Evolutionary conservation across 1,284 basidiomycete genomes (phyloP), one percentile per base, ranked within the genome.

Genomic region (Naganishia liquefaciens): DNA sequence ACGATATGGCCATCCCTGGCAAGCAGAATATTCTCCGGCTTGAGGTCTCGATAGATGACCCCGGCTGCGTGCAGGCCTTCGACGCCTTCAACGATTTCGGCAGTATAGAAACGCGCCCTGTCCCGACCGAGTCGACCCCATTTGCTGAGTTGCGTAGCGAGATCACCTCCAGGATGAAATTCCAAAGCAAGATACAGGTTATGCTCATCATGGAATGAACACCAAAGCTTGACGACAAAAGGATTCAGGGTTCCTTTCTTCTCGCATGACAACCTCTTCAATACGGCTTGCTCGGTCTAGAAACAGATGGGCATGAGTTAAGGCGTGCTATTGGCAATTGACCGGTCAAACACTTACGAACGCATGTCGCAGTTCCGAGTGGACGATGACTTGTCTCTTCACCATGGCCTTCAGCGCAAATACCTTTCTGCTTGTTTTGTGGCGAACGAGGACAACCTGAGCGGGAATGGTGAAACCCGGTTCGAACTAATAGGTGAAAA

Each of bases 361-460:
- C 2, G 94, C 97, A 80, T 98, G 95, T 73, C 90, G 88, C 61
- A 98, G 81, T 79, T 98, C 95, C 76, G 94, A 91, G 75, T 97
- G 92, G 1, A 92, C 91, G 52, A 98, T 82, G 33, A 98, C 94
- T 77, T 96, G 92, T 62, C 91, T 85, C 80, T 97, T 98, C 64
- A 91, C 93, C 79, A 98, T 95, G 5, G 93, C 93, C 81, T 98
- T 98, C 81, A 97, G 85, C 33, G 94, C 94, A 76, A 89, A 93
- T 55, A 95, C 80, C 64, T 87, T 84, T 47, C 84, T 72, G 21
- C 86, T 86, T 15, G 81, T 80, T 76, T 88, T 88, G 75, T 93
- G 87, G 72, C 86, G 84, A 61, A 94, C 92, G 62, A 95, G 84
- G 51, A 95, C 80, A 13, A 94, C 92, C 79, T 80, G 68, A 5